Conservation (phyloP, 176 grass and related monocot species). For the Areca catechu region DNA sequence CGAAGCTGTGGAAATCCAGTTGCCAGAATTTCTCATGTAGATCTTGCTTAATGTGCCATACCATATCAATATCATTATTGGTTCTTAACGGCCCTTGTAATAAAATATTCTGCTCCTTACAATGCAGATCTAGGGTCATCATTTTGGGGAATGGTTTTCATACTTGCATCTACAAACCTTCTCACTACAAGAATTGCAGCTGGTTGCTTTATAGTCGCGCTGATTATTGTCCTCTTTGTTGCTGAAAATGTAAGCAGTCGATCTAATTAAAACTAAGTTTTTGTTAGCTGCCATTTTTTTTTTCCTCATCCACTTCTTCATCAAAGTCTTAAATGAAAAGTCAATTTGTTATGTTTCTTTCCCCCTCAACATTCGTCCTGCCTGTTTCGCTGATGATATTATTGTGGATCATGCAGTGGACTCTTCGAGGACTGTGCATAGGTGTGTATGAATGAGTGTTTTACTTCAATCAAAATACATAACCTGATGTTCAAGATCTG, state of each 20-base stretch:
- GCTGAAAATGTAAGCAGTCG: too few relatives aligned
- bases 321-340: too few relatives aligned
- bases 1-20: too few relatives aligned
- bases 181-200: too few relatives aligned
- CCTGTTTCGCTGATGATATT: too few relatives aligned
- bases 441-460: constrained; percentile 35
- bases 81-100: constrained; percentile 1
- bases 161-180: constrained; percentile 27
- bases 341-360: neutral
- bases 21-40: too few relatives aligned
- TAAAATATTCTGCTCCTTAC: constrained; percentile 11
- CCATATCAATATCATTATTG: neutral
- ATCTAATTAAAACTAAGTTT: too few relatives aligned
- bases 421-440: constrained; percentile 90
- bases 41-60: neutral
- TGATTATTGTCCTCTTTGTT: too few relatives aligned
- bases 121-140: constrained; percentile 89
- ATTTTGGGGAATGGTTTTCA: constrained; percentile 99
- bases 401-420: constrained; percentile 25
- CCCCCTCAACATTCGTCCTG: too few relatives aligned
- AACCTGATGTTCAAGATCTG: neutral
- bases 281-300: constrained; percentile 4
- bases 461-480: neutral
- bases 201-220: too few relatives aligned
- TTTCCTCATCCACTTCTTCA: constrained; percentile 2